Evolutionary conservation across 129 eudicot species (phyloP).

Genomic region (Tanacetum coccineum): DNA sequence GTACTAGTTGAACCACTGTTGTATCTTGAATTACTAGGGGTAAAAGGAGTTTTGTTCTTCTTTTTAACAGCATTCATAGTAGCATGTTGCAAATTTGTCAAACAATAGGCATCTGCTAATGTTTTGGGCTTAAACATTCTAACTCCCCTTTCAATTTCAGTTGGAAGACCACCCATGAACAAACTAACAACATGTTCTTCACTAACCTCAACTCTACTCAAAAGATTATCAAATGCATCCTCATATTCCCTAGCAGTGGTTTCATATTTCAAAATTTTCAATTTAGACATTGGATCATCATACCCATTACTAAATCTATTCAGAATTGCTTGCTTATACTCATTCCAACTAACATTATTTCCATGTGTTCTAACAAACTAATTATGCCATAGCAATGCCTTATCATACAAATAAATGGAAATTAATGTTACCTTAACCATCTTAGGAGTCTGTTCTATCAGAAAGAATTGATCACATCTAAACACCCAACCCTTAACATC

Average conservation of each 20-base stretch:
- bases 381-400: not conserved
- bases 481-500: not conserved
- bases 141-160: not conserved
- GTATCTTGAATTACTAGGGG: too few species aligned
- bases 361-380: too few species aligned
- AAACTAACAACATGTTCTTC: not conserved
- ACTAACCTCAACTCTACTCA: not conserved
- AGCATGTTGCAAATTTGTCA: not conserved
- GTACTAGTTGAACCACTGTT: too few species aligned
- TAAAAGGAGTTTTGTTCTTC: too few species aligned
- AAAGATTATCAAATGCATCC: not conserved
- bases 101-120: too few species aligned
- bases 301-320: not conserved
- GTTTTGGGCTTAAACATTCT: not conserved
- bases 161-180: not conserved
- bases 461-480: too few species aligned
- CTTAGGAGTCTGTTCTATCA: not conserved
- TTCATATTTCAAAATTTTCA: not conserved
- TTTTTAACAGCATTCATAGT: not conserved
- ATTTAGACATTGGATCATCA: not conserved
- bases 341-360: not conserved
- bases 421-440: too few species aligned
- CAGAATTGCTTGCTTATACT: not conserved
- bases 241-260: not conserved
- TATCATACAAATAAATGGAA: not conserved